Conservation (phyloP, 345 rosid species). For the Syzygium aromaticum region DNA sequence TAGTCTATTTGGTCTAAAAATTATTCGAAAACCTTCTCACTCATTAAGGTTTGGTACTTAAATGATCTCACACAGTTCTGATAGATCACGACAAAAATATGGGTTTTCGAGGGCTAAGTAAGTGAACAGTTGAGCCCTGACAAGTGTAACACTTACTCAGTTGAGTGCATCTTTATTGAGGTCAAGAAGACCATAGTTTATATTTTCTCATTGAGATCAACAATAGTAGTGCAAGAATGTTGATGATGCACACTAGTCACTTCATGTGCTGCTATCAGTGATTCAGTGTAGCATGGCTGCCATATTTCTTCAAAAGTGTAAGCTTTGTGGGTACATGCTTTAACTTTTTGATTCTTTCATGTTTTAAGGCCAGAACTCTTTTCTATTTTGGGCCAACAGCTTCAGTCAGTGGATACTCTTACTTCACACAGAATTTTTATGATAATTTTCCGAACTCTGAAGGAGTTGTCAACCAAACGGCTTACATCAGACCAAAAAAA, state of each 20-base stretch:
- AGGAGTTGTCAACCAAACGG: constrained; percentile 91
- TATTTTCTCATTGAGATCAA: not conserved
- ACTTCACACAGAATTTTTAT: constrained; percentile 84
- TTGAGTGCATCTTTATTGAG: not conserved
- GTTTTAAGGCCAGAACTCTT: constrained; percentile 79
- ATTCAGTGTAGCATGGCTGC: not conserved
- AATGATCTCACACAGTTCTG: not conserved
- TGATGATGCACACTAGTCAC: not conserved
- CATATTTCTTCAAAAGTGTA: not conserved
- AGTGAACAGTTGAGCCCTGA: not conserved
- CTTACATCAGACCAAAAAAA: constrained; percentile 79
- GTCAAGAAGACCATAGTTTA: not conserved
- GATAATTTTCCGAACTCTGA: constrained; percentile 83
- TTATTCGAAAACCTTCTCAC: not conserved
- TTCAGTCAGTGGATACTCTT: constrained; percentile 74
- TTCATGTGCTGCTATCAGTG: not conserved
- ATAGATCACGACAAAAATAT: not conserved
- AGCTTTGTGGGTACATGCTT: constrained; percentile 7
- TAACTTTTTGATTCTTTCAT: constrained; percentile 13
- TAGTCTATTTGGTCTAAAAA: not conserved
- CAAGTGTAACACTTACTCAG: not conserved
- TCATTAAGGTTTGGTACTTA: not conserved
- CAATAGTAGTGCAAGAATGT: not conserved
- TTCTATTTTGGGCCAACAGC: constrained; percentile 70
- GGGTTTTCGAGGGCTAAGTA: not conserved